A percentile compares a stretch with the other conserved stretches of the same genome.
Evolutionary conservation across 306 rosid genomes (phyloP).

Genomic region (Dicorynia guianensis): DNA sequence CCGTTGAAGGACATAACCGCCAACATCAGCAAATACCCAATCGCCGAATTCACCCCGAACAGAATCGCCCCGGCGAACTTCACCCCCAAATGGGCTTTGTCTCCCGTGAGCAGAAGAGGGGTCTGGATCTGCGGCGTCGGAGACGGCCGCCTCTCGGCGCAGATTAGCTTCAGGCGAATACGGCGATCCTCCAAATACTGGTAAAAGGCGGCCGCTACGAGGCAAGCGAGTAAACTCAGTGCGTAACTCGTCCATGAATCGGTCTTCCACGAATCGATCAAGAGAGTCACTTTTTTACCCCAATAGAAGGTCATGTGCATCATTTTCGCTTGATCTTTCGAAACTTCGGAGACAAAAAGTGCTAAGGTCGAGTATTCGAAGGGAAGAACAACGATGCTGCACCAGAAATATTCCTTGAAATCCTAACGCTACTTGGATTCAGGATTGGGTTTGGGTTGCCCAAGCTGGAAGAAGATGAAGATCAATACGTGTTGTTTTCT

Average conservation of each 20-base stretch:
- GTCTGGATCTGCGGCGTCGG: slow-evolving; percentile 55
- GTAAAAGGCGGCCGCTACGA: slow-evolving; percentile 69
- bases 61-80: slow-evolving; percentile 67
- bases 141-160: slow-evolving; percentile 29
- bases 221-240: slow-evolving; percentile 70
- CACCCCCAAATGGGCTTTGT: slow-evolving; percentile 34
- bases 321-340: slow-evolving; percentile 55
- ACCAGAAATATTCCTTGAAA: not conserved
- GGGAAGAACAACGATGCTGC: too few species aligned
- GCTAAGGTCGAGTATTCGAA: too few species aligned
- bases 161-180: slow-evolving; percentile 60
- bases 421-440: too few species aligned
- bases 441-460: too few species aligned
- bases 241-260: slow-evolving; percentile 67
- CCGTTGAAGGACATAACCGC: slow-evolving; percentile 93
- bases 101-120: slow-evolving; percentile 60
- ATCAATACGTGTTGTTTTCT: too few species aligned
- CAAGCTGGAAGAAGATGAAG: not conserved
- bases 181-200: slow-evolving; percentile 82
- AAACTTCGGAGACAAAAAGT: too few species aligned
- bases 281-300: slow-evolving; percentile 75
- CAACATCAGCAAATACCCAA: slow-evolving; percentile 89
- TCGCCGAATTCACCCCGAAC: slow-evolving; percentile 79
- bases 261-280: slow-evolving; percentile 80
- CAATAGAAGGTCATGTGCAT: slow-evolving; percentile 99